A percentile compares a stretch with the other conserved stretches of the same genome.
phyloP scores from a whole-genome alignment of 208 protist species.

The Wallacemonas sp. region DNA sequence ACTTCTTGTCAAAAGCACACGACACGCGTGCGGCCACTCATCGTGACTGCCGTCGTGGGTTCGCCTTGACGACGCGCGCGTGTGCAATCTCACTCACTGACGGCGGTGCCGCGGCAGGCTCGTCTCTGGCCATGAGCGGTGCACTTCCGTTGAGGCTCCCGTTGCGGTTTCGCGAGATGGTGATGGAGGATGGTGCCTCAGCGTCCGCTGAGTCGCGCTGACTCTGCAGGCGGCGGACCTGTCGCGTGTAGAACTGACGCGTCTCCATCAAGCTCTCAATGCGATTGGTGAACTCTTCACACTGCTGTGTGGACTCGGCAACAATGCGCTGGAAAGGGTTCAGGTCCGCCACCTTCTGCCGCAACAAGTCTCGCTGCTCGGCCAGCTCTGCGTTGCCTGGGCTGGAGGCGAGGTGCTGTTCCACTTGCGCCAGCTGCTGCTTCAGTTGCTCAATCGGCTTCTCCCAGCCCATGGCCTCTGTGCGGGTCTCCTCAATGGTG shows the following conservation, averaged over 20 bases:
- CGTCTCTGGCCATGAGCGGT: not conserved
- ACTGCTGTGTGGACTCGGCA: constrained; percentile 46
- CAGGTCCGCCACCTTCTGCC: constrained; percentile 45
- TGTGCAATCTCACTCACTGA: constrained; percentile 31
- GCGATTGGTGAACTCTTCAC: constrained; percentile 62
- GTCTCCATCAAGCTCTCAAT: constrained; percentile 77
- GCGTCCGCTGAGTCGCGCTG: not conserved
- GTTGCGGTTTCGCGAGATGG: not conserved
- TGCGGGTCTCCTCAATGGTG: constrained; percentile 30
- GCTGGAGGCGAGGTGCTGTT: constrained; percentile 24
- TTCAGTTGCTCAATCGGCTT: constrained; percentile 45
- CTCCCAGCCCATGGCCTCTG: constrained; percentile 44
- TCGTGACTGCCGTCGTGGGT: not conserved
- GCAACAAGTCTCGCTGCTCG: constrained; percentile 29
- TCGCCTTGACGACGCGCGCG: constrained; percentile 6
- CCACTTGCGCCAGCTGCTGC: constrained; percentile 36
- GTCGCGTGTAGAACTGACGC: constrained; percentile 59
- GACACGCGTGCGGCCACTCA: no score
- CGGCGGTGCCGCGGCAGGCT: constrained; percentile 1
- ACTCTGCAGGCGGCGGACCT: constrained; percentile 59
- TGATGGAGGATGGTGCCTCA: not conserved
- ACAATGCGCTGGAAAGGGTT: constrained; percentile 49
- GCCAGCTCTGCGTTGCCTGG: constrained; percentile 16
- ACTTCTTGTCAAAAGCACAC: no score
- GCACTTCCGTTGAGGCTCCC: not conserved